Percentiles rank a stretch among this genome's conserved stretches.
These are phyloP conservation scores for Phytophthora vignae DNA, from an alignment of 352 stramenopile genomes.

Conservation along the genomic window DNA sequence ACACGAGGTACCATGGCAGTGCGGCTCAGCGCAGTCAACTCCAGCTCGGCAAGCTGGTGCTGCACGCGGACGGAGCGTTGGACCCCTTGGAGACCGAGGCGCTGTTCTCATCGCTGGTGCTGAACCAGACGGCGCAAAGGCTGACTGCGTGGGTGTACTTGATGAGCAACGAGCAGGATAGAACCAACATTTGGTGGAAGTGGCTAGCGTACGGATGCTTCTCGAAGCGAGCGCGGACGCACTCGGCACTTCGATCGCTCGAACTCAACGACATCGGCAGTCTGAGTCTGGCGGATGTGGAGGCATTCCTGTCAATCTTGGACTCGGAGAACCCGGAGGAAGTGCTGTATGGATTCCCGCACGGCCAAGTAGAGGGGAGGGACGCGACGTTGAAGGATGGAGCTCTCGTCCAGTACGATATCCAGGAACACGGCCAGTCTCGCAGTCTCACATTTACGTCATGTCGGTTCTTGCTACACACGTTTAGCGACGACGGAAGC, in stretches of 20 bases:
- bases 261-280: slow-evolving; percentile 4
- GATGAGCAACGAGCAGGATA: background rate
- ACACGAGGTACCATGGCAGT: slow-evolving; percentile 5
- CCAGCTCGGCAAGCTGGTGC: slow-evolving; percentile 13
- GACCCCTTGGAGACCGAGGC: slow-evolving; percentile 10
- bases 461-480: slow-evolving; percentile 12
- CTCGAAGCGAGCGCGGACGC: slow-evolving; percentile 19
- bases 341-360: slow-evolving; percentile 16
- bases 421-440: slow-evolving; percentile 13
- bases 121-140: slow-evolving; percentile 26
- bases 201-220: slow-evolving; percentile 32
- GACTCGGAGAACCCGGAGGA: slow-evolving; percentile 24
- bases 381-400: slow-evolving; percentile 25
- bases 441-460: slow-evolving; percentile 22
- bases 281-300: slow-evolving; percentile 14
- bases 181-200: slow-evolving; percentile 19
- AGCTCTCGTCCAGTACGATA: slow-evolving; percentile 17
- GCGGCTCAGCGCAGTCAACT: background rate
- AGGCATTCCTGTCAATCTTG: slow-evolving; percentile 20
- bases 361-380: slow-evolving; percentile 5
- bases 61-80: slow-evolving; percentile 10
- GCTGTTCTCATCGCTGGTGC: slow-evolving; percentile 17
- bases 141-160: slow-evolving; percentile 10
- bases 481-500: slow-evolving; percentile 22
- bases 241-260: slow-evolving; percentile 16